A percentile compares a stretch with the other conserved stretches of the same genome.
phyloP scores from a whole-genome alignment of 768 basidiomycete species.

The Phlebiopsis gigantea region DNA sequence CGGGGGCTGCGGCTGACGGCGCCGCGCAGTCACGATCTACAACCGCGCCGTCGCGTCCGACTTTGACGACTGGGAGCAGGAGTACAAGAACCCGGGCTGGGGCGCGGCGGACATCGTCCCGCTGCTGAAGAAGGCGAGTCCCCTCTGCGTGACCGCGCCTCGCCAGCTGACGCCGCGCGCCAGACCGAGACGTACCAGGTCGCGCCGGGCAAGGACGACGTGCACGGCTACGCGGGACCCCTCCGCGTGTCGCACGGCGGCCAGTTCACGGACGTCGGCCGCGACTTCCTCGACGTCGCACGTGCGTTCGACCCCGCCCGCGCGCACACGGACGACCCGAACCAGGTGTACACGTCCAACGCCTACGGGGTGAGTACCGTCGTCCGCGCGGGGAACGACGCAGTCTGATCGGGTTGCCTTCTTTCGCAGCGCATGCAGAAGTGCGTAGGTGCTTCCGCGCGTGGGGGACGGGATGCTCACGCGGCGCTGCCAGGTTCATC shows the following conservation, averaged over 20 bases:
- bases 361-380: conserved; percentile 21
- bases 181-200: conserved; percentile 37
- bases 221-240: conserved; percentile 45
- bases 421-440: neutral
- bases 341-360: conserved; percentile 21
- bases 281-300: conserved; percentile 25
- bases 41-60: conserved; percentile 58
- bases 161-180: conserved; percentile 15
- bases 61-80: conserved; percentile 56
- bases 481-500: conserved; percentile 40
- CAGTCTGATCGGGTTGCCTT: neutral
- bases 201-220: conserved; percentile 19
- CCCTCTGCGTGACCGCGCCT: neutral
- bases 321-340: conserved; percentile 16
- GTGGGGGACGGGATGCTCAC: no score
- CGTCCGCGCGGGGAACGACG: no score
- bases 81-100: conserved; percentile 56
- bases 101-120: conserved; percentile 54
- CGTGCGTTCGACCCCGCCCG: conserved; percentile 19
- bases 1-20: conserved; percentile 9
- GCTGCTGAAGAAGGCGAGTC: conserved; percentile 47
- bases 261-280: conserved; percentile 16
- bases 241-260: conserved; percentile 31
- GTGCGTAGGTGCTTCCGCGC: no score
- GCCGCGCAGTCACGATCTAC: conserved; percentile 39